Conservation (phyloP, 805 yeast species). For the Blastobotrys peoriensis region DNA sequence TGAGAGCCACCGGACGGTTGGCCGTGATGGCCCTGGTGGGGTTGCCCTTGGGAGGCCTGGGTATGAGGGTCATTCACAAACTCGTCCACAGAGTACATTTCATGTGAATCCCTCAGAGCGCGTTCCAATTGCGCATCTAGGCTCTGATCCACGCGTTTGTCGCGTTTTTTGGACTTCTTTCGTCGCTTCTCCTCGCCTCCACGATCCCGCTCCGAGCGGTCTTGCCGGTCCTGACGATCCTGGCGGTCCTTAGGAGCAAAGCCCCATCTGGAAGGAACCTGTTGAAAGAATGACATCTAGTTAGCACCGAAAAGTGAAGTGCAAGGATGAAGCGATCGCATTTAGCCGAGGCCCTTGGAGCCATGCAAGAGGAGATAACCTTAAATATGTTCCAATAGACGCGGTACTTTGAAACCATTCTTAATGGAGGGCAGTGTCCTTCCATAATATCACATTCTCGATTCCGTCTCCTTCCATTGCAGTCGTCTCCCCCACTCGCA, state of each 20-base stretch:
- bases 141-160: constrained; percentile 45
- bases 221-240: too few relatives aligned
- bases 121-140: constrained; percentile 35
- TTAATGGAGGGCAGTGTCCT: too few relatives aligned
- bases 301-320: too few relatives aligned
- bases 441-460: too few relatives aligned
- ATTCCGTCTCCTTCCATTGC: too few relatives aligned
- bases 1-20: not conserved
- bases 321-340: too few relatives aligned
- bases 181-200: not conserved
- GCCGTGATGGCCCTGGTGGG: not conserved
- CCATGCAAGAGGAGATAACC: too few relatives aligned
- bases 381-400: too few relatives aligned
- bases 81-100: constrained; percentile 6
- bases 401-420: too few relatives aligned
- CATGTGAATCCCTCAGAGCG: constrained; percentile 4
- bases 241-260: not conserved
- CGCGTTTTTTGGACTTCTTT: constrained; percentile 2
- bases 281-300: constrained; percentile 1
- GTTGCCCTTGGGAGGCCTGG: not conserved
- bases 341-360: too few relatives aligned
- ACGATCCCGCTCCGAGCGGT: too few relatives aligned
- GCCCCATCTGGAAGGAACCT: constrained; percentile 4
- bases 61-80: not conserved
- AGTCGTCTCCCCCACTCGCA: too few relatives aligned